These are phyloP conservation scores for Sugiyamaella xylanicola DNA, from an alignment of 1,139 yeast genomes.

Conservation along the genomic window DNA sequence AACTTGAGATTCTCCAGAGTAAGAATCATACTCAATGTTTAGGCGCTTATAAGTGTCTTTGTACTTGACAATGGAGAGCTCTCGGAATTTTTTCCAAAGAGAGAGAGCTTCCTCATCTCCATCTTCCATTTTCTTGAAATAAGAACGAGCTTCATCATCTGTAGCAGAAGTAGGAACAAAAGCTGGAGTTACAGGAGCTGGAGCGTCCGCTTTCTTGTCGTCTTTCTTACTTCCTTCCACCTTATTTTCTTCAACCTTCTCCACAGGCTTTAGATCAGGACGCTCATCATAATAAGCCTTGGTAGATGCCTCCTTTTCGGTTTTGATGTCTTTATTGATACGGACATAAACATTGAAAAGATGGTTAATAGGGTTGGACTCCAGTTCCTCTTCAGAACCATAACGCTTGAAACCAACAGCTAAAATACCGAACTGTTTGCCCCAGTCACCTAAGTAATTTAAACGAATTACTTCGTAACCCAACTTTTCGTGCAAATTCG, in stretches of 20 bases:
- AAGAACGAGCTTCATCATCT: constrained; percentile 83
- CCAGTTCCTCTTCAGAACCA: constrained; percentile 75
- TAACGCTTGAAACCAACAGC: constrained; percentile 90
- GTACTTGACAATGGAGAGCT: constrained; percentile 81
- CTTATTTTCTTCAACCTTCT: constrained; percentile 39
- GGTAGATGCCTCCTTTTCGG: constrained; percentile 67
- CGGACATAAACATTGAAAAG: constrained; percentile 92
- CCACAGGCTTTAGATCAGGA: constrained; percentile 13
- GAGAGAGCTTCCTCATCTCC: constrained; percentile 81
- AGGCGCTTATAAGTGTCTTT: constrained; percentile 87
- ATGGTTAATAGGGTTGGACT: constrained; percentile 86
- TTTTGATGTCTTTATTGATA: constrained; percentile 75
- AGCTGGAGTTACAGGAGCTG: constrained; percentile 24
- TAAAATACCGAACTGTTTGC: constrained; percentile 94
- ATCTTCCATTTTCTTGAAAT: constrained; percentile 90
- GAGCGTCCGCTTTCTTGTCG: constrained; percentile 22
- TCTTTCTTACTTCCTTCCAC: neutral
- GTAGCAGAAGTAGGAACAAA: constrained; percentile 47
- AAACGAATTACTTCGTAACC: constrained; percentile 91
- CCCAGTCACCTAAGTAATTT: constrained; percentile 99
- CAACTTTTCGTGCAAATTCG: constrained; percentile 83
- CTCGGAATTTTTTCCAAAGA: constrained; percentile 89
- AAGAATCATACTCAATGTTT: constrained; percentile 81
- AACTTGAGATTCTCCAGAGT: constrained; percentile 97
- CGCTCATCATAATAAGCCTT: constrained; percentile 16